A percentile compares a stretch with the other conserved stretches of the same genome.
phyloP scores from a whole-genome alignment of 2,329 filamentous ascomycete genomes.

The Colletotrichum sp. region DNA sequence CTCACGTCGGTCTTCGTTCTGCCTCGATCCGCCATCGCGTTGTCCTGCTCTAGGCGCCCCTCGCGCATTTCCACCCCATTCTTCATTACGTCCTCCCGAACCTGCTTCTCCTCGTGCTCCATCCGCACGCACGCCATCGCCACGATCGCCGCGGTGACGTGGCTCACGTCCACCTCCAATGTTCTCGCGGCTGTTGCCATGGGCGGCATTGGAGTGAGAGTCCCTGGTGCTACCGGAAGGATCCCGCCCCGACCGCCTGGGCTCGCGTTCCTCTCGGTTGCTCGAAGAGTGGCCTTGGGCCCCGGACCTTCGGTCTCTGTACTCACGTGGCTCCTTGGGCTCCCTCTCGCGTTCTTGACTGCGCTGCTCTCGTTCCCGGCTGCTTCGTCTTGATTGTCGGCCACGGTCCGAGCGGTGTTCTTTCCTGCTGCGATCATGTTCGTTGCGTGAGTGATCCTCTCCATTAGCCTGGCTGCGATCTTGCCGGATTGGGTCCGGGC shows the following conservation, averaged over 20 bases:
- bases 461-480: conserved; percentile 37
- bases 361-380: conserved; percentile 48
- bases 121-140: conserved; percentile 14
- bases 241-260: conserved; percentile 27
- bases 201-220: neutral
- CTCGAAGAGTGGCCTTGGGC: conserved; percentile 24
- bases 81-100: conserved; percentile 31
- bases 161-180: conserved; percentile 7
- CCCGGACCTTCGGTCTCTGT: conserved; percentile 47
- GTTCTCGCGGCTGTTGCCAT: conserved; percentile 28
- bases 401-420: conserved; percentile 47
- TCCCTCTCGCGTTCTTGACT: conserved; percentile 53
- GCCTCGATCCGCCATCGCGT: conserved; percentile 32
- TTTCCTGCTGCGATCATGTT: conserved; percentile 49
- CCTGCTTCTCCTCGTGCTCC: conserved; percentile 12
- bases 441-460: conserved; percentile 41
- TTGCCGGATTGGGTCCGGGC: conserved; percentile 48
- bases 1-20: conserved; percentile 34
- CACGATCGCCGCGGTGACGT: conserved; percentile 36
- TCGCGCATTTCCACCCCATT: conserved; percentile 20
- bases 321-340: conserved; percentile 48
- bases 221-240: conserved; percentile 10
- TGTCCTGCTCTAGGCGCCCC: conserved; percentile 30
- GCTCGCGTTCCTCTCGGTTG: conserved; percentile 30
- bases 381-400: conserved; percentile 42